Percentiles rank a stretch among this genome's conserved stretches.
Conservation (phyloP, 1,284 basidiomycete species). For the Anthracocystis walkeri region DNA sequence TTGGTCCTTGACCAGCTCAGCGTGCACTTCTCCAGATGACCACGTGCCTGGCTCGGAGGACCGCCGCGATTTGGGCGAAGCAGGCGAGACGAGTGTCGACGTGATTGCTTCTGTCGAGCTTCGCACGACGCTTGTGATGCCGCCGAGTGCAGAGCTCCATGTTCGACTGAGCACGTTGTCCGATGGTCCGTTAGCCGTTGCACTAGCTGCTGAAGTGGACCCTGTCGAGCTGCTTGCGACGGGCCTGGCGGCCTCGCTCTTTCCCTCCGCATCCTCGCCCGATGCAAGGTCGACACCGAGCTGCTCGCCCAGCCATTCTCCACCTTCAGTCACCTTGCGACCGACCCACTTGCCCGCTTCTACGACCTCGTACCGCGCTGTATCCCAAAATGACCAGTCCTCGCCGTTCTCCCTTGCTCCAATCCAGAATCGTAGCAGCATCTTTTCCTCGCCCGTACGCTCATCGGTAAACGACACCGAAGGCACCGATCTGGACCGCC, state of each 20-base stretch:
- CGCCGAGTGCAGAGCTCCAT: slow-evolving; percentile 37
- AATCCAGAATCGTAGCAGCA: slow-evolving; percentile 61
- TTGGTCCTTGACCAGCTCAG: slow-evolving; percentile 62
- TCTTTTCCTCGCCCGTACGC: slow-evolving; percentile 50
- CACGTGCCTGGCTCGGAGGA: slow-evolving; percentile 55
- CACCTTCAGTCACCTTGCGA: slow-evolving; percentile 46
- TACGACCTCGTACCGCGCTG: slow-evolving; percentile 37
- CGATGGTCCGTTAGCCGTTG: slow-evolving; percentile 5
- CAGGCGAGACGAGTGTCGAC: slow-evolving; percentile 23
- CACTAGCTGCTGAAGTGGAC: neutral
- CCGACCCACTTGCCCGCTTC: slow-evolving; percentile 53
- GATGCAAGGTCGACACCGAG: slow-evolving; percentile 26
- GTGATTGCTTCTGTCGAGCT: slow-evolving; percentile 42
- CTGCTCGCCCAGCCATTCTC: slow-evolving; percentile 49
- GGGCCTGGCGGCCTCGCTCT: neutral
- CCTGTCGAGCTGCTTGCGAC: neutral
- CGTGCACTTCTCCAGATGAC: slow-evolving; percentile 60
- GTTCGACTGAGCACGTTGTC: slow-evolving; percentile 25
- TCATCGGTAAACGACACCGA: slow-evolving; percentile 46
- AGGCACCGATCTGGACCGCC: slow-evolving; percentile 52
- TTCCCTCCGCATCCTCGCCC: neutral
- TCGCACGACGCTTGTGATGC: slow-evolving; percentile 32
- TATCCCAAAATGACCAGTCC: slow-evolving; percentile 54
- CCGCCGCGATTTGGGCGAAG: slow-evolving; percentile 17
- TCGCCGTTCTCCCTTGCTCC: slow-evolving; percentile 58